Evolutionary conservation across 495 filamentous ascomycete species (phyloP), one percentile per base, ranked within the genome.

Genomic region (Collariella sp.): DNA sequence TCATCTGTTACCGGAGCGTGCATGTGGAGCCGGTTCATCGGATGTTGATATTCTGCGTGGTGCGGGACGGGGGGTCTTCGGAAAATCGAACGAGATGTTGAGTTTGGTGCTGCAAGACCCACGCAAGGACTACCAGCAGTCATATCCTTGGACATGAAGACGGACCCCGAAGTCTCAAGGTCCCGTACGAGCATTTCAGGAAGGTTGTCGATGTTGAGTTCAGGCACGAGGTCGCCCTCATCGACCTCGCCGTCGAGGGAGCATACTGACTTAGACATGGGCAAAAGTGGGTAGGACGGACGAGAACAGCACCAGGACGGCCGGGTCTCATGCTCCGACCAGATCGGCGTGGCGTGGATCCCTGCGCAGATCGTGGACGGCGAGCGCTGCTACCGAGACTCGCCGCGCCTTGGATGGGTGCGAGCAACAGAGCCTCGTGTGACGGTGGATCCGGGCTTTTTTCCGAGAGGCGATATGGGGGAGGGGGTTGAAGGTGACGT

Each of bases 171-270:
- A 10, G 51, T 39, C 55, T 72, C 67, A 40, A 76, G 65, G 45
- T 76, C 71, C 43, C 62, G 58, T 12, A 64, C 72, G 15, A 77
- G 64, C 47, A 76, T 56, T 59, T 77, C 75, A 19, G 73, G 67
- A 22, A 77, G 58, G 60, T 70, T 76, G 57, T 60, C 64, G 43
- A n/a, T n/a, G n/a, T n/a, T n/a, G n/a, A n/a, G n/a, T n/a, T 61
- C 66, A 44, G 67, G 58, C 9, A 61, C 41, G 46, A 62, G 60
- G 43, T 67, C 60, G 33, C 36, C 29, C 15, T 26, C 11, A 22
- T 51, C 57, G 55, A 62, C 54, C 34, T 58, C 52, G 46, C 34
- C 44, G 10, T 26, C 31, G 11, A 46, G 35, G 29, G 50, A 24
- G 26, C 15, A 24, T 7, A 16, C 16, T n/a, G 20, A 9, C 5